Evolutionary conservation across 306 rosid species (phyloP), one percentile per base, ranked within the genome.

Genomic region (Medicago ruthenica): DNA sequence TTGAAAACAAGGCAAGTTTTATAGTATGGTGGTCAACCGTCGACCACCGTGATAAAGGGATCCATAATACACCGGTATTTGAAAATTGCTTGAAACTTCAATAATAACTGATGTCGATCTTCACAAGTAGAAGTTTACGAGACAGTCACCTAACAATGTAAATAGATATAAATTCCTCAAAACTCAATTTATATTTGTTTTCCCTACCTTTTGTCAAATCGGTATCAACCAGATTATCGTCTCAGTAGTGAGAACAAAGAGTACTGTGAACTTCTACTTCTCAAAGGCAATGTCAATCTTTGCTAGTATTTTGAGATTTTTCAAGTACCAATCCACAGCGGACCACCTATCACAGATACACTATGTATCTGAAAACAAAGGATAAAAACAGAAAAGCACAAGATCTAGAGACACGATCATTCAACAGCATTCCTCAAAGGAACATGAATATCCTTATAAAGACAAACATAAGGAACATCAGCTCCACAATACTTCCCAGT

Each of bases 381-480:
- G 31, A 4, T 6, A 27, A 48, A 24, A 73, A 20, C 72, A 59
- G 11, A 59, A 44, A 42, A 51, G 42, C 41, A 45, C 8, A 18
- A 16, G 57, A 61, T 13, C 1, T 64, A 34, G 63, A 45, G 18
- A 44, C 71, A 8, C 37, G 10, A 51, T 53, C 36, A 40, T 22
- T 76, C 60, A 44, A 62, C 45, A 22, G 78, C 83, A 73, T 70
- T 74, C 9, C 9, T 51, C 73, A 22, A 36, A 0, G 90, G 92
- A 3, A 90, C 91, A 70, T 47, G 89, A 65, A 90, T 61, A 54
- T 90, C 89, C 85, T 84, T 85, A 60, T 87, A 88, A 34, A 80
- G 67, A 71, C 96, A 90, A 85, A 80, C 88, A 71, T 90, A 88
- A 5, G 93, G 91, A 0, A 79, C 87, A 74, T 87, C 86, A 69